A percentile compares a stretch with the other conserved stretches of the same genome.
Conservation (phyloP, 306 rosid species). For the Vigna unguiculata region DNA sequence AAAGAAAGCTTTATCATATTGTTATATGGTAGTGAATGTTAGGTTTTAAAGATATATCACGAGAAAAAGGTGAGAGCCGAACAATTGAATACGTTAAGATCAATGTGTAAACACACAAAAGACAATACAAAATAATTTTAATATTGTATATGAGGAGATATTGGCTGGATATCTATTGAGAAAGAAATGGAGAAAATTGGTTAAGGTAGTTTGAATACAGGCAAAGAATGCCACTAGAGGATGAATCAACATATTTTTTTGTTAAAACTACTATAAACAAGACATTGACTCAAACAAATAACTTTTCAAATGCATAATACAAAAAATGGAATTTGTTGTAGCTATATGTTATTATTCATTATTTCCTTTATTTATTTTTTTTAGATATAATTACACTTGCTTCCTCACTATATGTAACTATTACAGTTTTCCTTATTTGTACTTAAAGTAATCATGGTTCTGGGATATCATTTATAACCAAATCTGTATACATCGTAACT, state of each 20-base stretch:
- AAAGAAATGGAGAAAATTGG: background rate
- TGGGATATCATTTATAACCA: background rate
- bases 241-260: constrained; percentile 24
- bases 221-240: background rate
- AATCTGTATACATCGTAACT: background rate
- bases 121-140: background rate
- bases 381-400: background rate
- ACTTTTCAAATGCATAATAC: constrained; percentile 12
- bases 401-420: background rate
- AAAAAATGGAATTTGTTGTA: constrained; percentile 10
- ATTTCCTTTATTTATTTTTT: background rate
- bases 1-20: background rate
- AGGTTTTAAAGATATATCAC: background rate
- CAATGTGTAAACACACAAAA: background rate
- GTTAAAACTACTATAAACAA: constrained; percentile 23
- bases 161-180: background rate
- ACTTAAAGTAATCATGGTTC: background rate
- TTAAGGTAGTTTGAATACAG: background rate
- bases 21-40: background rate
- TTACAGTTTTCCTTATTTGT: background rate
- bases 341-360: background rate
- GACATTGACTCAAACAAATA: constrained; percentile 32
- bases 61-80: background rate
- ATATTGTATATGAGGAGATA: background rate
- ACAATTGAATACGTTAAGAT: background rate